Conservation (phyloP, 805 yeast species). For the Saccharomycopsis sp. region DNA sequence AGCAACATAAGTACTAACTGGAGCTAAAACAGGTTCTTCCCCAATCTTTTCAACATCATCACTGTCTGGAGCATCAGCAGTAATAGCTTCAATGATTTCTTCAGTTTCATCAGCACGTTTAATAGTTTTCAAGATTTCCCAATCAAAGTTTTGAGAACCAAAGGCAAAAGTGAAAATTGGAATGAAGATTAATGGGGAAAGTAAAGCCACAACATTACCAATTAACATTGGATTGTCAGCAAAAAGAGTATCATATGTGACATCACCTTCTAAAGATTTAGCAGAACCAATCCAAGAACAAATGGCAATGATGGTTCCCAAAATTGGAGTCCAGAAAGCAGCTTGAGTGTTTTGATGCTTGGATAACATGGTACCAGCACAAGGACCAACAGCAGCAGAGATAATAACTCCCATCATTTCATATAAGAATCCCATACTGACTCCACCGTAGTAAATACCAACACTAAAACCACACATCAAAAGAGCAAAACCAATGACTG, state of each 20-base stretch:
- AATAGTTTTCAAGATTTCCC: constrained; percentile 49
- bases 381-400: constrained; percentile 77
- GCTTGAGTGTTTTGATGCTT: constrained; percentile 56
- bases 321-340: constrained; percentile 64
- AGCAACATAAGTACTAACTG: constrained; percentile 12
- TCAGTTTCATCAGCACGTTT: constrained; percentile 62
- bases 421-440: constrained; percentile 80
- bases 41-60: constrained; percentile 5
- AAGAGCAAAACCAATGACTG: constrained; percentile 50
- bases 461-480: constrained; percentile 76
- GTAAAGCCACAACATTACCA: constrained; percentile 77
- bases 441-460: constrained; percentile 72
- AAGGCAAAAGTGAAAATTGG: constrained; percentile 57
- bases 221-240: constrained; percentile 81
- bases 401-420: constrained; percentile 86
- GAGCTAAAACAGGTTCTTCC: constrained; percentile 5
- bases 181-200: constrained; percentile 56
- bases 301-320: constrained; percentile 67
- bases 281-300: constrained; percentile 55
- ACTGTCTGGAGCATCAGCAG: constrained; percentile 18
- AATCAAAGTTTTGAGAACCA: constrained; percentile 67
- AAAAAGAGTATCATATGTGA: constrained; percentile 52
- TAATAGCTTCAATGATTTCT: constrained; percentile 42
- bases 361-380: constrained; percentile 55
- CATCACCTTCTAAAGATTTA: constrained; percentile 31